Conservation (phyloP, 2,329 filamentous ascomycete species). For the Cryphonectria nitschkei region DNA sequence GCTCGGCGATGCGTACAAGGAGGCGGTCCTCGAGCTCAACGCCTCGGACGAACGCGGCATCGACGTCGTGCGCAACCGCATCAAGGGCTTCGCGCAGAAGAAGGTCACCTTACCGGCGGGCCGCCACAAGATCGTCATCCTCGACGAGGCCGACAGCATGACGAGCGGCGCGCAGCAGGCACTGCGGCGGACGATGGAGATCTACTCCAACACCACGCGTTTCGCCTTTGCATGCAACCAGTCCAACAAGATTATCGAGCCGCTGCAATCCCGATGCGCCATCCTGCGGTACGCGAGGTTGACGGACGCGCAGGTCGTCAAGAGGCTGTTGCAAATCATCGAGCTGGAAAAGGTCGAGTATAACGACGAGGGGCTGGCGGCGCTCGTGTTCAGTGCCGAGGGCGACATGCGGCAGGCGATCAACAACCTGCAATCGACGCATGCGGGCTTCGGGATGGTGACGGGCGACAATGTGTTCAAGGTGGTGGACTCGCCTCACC, state of each 20-base stretch:
- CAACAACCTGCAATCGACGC: constrained; percentile 95
- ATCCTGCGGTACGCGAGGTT: constrained; percentile 92
- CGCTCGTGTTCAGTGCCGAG: constrained; percentile 95
- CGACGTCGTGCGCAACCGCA: constrained; percentile 94
- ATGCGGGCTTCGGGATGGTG: constrained; percentile 94
- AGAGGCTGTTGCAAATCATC: constrained; percentile 88
- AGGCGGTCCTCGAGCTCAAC: constrained; percentile 95
- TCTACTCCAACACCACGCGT: constrained; percentile 92
- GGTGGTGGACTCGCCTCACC: constrained; percentile 95
- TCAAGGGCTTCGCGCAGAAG: constrained; percentile 98
- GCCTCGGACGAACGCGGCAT: constrained; percentile 96
- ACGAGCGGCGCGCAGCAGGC: constrained; percentile 96
- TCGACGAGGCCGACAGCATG: constrained; percentile 99
- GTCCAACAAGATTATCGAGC: constrained; percentile 99
- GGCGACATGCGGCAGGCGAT: constrained; percentile 99
- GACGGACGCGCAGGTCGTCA: constrained; percentile 90
- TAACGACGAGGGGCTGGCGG: constrained; percentile 90
- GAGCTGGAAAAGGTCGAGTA: constrained; percentile 89
- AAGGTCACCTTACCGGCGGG: constrained; percentile 93
- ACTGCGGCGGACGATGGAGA: constrained; percentile 95
- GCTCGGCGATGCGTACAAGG: constrained; percentile 91
- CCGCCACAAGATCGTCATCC: constrained; percentile 93
- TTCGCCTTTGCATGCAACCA: constrained; percentile 99
- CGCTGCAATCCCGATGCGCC: constrained; percentile 94
- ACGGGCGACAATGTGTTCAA: constrained; percentile 97